phyloP scores from a whole-genome alignment of 306 rosid species.

The Cyclanthera cordifolia region DNA sequence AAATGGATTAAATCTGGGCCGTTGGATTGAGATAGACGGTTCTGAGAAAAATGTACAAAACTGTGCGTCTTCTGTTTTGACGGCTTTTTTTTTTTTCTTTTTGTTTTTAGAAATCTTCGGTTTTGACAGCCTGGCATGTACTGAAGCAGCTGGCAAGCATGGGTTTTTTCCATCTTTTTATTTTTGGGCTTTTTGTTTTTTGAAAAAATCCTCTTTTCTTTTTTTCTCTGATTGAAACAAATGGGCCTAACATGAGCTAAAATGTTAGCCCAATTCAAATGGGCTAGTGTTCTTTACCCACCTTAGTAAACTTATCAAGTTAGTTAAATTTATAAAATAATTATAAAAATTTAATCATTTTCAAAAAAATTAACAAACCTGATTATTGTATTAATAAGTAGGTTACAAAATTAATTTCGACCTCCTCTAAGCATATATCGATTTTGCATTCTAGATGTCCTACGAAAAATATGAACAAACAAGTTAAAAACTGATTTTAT shows the following conservation, averaged over 20 bases:
- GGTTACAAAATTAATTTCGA: too few species aligned
- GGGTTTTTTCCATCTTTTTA: not conserved
- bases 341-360: too few species aligned
- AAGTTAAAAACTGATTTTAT: too few species aligned
- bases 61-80: not conserved
- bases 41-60: not conserved
- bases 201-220: not conserved
- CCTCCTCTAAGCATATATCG: too few species aligned
- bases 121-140: constrained; percentile 16
- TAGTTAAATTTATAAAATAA: too few species aligned
- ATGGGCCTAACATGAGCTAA: not conserved
- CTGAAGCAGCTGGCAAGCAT: constrained; percentile 11
- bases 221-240: not conserved
- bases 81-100: not conserved
- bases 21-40: not conserved
- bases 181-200: not conserved
- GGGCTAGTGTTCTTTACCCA: too few species aligned
- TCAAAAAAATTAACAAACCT: too few species aligned
- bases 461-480: too few species aligned
- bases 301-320: too few species aligned
- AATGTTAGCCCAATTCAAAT: not conserved
- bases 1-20: not conserved
- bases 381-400: too few species aligned
- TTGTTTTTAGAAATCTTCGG: not conserved
- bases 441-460: too few species aligned